Conservation (phyloP, 2,329 filamentous ascomycete species). For the Aspergillaceae sp. region DNA sequence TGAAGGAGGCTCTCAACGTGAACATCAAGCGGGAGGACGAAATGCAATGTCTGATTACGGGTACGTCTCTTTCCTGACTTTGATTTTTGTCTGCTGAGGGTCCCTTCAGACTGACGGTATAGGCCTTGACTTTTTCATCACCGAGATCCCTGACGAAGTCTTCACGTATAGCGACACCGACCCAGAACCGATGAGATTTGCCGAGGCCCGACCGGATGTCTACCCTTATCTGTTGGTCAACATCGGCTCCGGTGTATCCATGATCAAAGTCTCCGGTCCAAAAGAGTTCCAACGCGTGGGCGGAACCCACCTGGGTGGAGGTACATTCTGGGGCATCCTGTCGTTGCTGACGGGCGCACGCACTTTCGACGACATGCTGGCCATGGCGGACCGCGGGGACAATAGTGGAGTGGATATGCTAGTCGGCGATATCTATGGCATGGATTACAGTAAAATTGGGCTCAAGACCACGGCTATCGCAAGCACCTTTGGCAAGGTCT, state of each 20-base stretch:
- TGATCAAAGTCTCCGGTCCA: conserved; percentile 92
- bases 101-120: not conserved
- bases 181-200: conserved; percentile 81
- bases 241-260: conserved; percentile 92
- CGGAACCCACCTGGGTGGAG: conserved; percentile 87
- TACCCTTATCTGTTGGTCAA: conserved; percentile 98
- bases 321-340: conserved; percentile 93
- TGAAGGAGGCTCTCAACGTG: conserved; percentile 72
- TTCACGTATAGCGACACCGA: conserved; percentile 93
- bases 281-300: conserved; percentile 82
- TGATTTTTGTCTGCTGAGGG: too few species aligned
- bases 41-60: conserved; percentile 97
- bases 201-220: conserved; percentile 65
- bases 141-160: conserved; percentile 91
- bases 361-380: conserved; percentile 96
- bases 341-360: conserved; percentile 86
- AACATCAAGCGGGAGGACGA: conserved; percentile 90
- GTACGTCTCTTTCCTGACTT: conserved; percentile 41
- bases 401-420: conserved; percentile 92
- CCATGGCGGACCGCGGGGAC: conserved; percentile 81
- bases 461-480: conserved; percentile 93
- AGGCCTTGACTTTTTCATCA: conserved; percentile 98
- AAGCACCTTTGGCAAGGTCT: conserved; percentile 93
- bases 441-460: conserved; percentile 91
- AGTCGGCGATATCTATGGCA: conserved; percentile 95